A percentile compares a stretch with the other conserved stretches of the same genome.
phyloP scores from a whole-genome alignment of 352 stramenopile genomes.

The Blastocystis sp. region DNA sequence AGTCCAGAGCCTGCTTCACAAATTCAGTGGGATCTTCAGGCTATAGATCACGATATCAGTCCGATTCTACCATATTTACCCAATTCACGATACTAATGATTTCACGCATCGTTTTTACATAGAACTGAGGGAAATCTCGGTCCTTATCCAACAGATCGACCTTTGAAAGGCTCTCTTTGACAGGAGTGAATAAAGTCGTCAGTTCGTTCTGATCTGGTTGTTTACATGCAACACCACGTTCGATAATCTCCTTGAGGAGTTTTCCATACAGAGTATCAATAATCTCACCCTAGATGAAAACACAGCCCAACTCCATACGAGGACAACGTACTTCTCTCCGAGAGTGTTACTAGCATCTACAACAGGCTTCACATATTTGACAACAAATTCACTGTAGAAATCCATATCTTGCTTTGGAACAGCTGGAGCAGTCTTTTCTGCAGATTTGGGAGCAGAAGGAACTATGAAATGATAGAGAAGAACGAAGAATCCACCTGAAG shows the following conservation, averaged over 20 bases:
- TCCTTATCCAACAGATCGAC: constrained; percentile 11
- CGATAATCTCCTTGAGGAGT: constrained; percentile 13
- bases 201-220: constrained; percentile 1
- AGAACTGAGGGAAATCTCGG: constrained; percentile 5
- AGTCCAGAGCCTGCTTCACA: constrained; percentile 12
- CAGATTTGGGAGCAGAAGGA: background rate
- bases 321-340: background rate
- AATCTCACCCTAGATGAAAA: constrained; percentile 14
- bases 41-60: background rate
- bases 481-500: background rate
- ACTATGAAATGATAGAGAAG: background rate
- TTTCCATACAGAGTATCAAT: constrained; percentile 24
- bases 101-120: constrained; percentile 46
- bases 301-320: background rate
- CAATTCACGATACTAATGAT: constrained; percentile 10
- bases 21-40: background rate
- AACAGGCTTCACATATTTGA: constrained; percentile 2
- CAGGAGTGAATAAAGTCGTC: background rate
- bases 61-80: constrained; percentile 2
- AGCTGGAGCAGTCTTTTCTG: background rate
- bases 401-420: background rate
- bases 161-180: constrained; percentile 13
- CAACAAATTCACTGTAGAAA: constrained; percentile 7
- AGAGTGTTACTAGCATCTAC: background rate
- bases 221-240: background rate